Base-by-base conservation (phyloP, 345 rosid genomes). In the Hibiscus mutabilis region DNA sequence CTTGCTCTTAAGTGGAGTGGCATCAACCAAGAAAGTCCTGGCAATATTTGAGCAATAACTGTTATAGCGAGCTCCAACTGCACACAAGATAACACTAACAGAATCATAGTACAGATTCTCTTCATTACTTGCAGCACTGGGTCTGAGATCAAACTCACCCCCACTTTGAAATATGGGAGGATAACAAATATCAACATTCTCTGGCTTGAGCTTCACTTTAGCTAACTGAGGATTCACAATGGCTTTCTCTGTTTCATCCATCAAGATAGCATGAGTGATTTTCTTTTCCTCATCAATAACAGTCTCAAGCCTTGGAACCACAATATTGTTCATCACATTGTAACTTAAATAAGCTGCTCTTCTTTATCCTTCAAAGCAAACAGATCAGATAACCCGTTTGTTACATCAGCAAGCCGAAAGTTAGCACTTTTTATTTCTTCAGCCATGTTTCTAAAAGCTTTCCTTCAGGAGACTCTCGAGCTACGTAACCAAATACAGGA, bases 111-210 rank as follows among this genome's bases (percentile, higher is more conserved):
- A 84, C 42, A 94, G 86, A 56, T 79, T 61, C 29, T 91, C 93
- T 52, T 91, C 95, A 51, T 88, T 90, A 85, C 98, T 91, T 19
- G 90, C 84, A 24, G 98, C 98, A 76, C 95, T 91, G 25, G 98
- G 97, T 71, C 82, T 91, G 72, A 94, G 92, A 84, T 94, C 97
- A 84, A 90, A 94, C 58, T 83, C 75, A 18, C 91, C 97, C 68
- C 98, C 98, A 74, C 97, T 94, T 77, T 94, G 98, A 76, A 94
- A 91, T 64, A 94, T 87, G 0, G 98, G 97, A 65, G 96, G 98
- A 71, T 94, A 94, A 75, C 98, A 94, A 51, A 91, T 94, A 73
- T 94, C 98, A 55, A 94, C 92, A 73, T 92, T 94, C 75, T 88
- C 96, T 44, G 95, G 84, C 88, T 78, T 91, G 77, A 91, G 84